These are phyloP conservation scores for Magnolia kwangsiensis DNA, from an alignment of 164 flowering plant species.

Conservation along the genomic window DNA sequence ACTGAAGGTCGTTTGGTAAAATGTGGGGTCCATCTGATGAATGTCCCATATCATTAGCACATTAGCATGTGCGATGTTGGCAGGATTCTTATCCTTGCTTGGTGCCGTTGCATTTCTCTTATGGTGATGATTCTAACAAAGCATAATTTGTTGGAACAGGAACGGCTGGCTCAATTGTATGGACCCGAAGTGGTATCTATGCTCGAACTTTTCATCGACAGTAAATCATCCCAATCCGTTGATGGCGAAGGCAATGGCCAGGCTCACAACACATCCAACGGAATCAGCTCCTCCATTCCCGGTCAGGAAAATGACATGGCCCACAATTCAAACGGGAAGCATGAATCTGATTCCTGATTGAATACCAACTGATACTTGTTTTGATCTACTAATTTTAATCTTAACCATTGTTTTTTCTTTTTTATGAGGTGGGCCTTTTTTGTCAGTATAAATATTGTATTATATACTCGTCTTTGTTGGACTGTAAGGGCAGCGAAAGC, in stretches of 20 bases:
- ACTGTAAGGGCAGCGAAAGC: too few relatives aligned
- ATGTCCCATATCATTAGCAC: too few relatives aligned
- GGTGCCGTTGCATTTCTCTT: too few relatives aligned
- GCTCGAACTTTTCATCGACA: slow-evolving; percentile 27
- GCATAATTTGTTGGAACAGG: slow-evolving; percentile 40
- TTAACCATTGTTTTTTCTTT: too few relatives aligned
- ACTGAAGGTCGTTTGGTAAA: too few relatives aligned
- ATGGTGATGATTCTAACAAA: not conserved
- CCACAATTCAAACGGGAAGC: slow-evolving; percentile 21
- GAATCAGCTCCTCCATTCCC: slow-evolving; percentile 8
- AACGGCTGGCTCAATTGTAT: slow-evolving; percentile 45
- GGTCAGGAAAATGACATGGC: slow-evolving; percentile 7
- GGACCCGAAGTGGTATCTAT: slow-evolving; percentile 58
- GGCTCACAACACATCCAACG: slow-evolving; percentile 10
- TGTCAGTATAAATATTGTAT: too few relatives aligned
- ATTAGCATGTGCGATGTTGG: too few relatives aligned
- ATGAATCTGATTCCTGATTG: slow-evolving; percentile 13
- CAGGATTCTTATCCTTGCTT: too few relatives aligned
- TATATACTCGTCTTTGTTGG: too few relatives aligned
- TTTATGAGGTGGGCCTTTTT: too few relatives aligned
- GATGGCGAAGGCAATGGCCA: slow-evolving; percentile 39
- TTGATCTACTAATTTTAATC: too few relatives aligned
- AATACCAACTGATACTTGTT: not conserved
- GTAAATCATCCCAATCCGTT: slow-evolving; percentile 17
- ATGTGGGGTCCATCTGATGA: too few relatives aligned